Conservation (phyloP, 1,284 basidiomycete genomes). For the Anthracocystis panici-leucophaei region DNA sequence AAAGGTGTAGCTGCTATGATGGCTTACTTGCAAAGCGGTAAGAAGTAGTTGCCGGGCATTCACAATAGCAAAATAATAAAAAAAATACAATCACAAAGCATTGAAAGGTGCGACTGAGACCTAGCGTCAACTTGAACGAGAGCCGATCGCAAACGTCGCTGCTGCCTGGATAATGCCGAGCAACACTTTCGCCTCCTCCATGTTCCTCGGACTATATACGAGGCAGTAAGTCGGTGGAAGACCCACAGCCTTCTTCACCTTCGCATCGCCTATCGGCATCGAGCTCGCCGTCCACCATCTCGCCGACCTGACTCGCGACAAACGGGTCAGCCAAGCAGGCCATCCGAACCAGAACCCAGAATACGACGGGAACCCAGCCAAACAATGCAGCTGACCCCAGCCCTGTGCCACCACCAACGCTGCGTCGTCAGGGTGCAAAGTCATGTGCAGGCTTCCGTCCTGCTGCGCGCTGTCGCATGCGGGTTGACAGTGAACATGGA, state of each 20-base stretch:
- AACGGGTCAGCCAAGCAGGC: conserved; percentile 33
- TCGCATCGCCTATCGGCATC: conserved; percentile 8
- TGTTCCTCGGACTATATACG: conserved; percentile 46
- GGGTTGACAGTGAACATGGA: conserved; percentile 40
- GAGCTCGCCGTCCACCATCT: conserved; percentile 41
- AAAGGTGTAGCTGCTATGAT: conserved; percentile 58
- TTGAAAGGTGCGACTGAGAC: not conserved
- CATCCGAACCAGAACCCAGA: conserved; percentile 47
- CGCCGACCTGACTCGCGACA: conserved; percentile 13
- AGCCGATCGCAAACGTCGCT: conserved; percentile 39
- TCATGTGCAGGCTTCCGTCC: conserved; percentile 53
- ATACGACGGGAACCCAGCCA: conserved; percentile 50
- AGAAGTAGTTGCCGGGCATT: conserved; percentile 1
- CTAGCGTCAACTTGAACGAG: conserved; percentile 6
- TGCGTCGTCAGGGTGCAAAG: conserved; percentile 49
- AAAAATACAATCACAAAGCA: not conserved
- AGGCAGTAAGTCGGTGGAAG: conserved; percentile 57
- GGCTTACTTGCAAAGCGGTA: conserved; percentile 46
- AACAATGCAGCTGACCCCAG: conserved; percentile 53
- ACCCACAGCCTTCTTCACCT: conserved; percentile 19
- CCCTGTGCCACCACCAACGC: conserved; percentile 33
- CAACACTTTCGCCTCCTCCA: conserved; percentile 39
- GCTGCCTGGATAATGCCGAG: conserved; percentile 40
- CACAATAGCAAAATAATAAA: not conserved
- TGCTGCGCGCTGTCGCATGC: not conserved